Evolutionary conservation across 805 yeast genomes (phyloP), one percentile per base, ranked within the genome.

Genomic region (Candida boleticola): DNA sequence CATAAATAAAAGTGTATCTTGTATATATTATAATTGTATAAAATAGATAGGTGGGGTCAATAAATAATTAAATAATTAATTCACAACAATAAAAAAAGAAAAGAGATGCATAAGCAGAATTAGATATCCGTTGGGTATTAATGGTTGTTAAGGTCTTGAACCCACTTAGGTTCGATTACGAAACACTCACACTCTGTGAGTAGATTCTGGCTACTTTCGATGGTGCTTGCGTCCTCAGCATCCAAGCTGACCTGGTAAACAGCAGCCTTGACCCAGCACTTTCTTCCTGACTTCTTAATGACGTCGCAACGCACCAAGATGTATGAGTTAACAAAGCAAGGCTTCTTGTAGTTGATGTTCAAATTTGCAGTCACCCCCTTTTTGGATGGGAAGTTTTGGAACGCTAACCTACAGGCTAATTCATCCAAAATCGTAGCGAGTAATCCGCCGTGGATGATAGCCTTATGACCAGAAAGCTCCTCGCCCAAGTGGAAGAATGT

Each of bases 321-420:
- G 37, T 49, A 56, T 17, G 58, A 54, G 45, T 66, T 52, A 6
- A 61, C 59, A 40, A 37, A 60, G 29, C 71, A 62, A 3, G 74
- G 75, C 41, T 60, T 55, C 39, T 53, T 57, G 45, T 67, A 70
- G 50, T 61, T 66, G 44, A 69, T 61, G 45, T 68, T 69, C 53
- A 69, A 64, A 43, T 66, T 68, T 11, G 75, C 75, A 11, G 75
- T 70, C 16, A 70, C 73, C 1, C 72, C 75, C 44, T 59, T 61
- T 40, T 60, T 61, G 20, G 71, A 63, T 29, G 60, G 55, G 42
- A 63, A 60, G 48, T 68, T 70, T 43, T 66, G 66, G 45, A 70
- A 69, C 10, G 73, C 75, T 23, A 70, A 51, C 11, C 73, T 48
- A 42, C 75, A 70, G 3, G 74, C 66, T 35, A 68, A 51, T 45